These are phyloP conservation scores for Taphrina communis DNA, from an alignment of 1,139 yeast species.

Conservation along the genomic window DNA sequence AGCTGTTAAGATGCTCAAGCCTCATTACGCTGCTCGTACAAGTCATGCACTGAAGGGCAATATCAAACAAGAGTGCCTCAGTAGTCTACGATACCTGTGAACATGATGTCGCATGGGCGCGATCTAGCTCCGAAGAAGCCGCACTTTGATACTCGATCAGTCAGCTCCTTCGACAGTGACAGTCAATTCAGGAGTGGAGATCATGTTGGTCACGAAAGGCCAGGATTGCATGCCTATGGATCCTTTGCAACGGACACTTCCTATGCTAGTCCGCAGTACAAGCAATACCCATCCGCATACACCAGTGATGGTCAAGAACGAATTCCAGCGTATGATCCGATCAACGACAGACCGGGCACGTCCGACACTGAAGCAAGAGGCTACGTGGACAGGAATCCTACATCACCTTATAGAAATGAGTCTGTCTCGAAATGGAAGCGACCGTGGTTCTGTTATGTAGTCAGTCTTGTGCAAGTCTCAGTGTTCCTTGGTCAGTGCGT, in stretches of 20 bases:
- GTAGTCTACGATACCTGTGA: not conserved
- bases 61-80: too few relatives aligned
- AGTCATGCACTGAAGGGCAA: too few relatives aligned
- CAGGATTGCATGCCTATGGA: not conserved
- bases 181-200: not conserved
- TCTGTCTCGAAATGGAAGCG: slow-evolving; percentile 10
- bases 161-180: slow-evolving; percentile 14
- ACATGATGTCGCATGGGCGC: not conserved
- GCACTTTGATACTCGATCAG: not conserved
- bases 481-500: slow-evolving; percentile 74
- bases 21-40: not conserved
- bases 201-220: not conserved
- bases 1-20: too few relatives aligned
- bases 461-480: slow-evolving; percentile 58
- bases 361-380: not conserved
- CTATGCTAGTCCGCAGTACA: not conserved
- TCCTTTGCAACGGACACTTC: slow-evolving; percentile 2
- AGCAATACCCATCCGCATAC: not conserved
- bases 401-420: not conserved
- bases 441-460: slow-evolving; percentile 43
- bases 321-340: not conserved
- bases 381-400: not conserved
- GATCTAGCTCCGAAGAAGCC: slow-evolving; percentile 3
- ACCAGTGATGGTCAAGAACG: not conserved
- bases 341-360: not conserved